These are phyloP conservation scores for Cercophora samala DNA, from an alignment of 495 filamentous ascomycete species.

Conservation along the genomic window DNA sequence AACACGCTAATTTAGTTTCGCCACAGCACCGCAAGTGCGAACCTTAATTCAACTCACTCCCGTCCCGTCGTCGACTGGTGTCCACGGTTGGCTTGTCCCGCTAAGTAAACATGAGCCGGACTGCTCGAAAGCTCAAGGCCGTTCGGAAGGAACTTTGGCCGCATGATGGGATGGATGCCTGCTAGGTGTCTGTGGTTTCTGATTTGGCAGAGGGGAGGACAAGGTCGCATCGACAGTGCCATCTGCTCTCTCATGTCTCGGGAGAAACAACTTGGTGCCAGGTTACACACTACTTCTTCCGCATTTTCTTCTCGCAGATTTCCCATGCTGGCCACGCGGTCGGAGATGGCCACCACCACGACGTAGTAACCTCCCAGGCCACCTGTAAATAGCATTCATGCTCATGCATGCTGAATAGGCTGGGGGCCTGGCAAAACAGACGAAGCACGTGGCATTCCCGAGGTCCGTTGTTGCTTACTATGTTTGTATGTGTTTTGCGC, in stretches of 20 bases:
- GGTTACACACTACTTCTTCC: background rate
- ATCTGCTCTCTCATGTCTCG: background rate
- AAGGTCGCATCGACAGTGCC: background rate
- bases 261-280: background rate
- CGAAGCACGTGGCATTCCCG: background rate
- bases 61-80: background rate
- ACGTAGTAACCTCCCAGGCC: background rate
- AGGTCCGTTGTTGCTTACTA: background rate
- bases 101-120: background rate
- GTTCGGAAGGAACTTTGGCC: background rate
- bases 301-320: background rate
- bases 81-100: background rate
- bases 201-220: background rate
- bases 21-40: conserved; percentile 20
- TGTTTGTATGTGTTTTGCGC: background rate
- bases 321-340: background rate
- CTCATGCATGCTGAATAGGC: background rate
- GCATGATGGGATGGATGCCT: background rate
- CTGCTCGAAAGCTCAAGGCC: background rate
- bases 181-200: background rate
- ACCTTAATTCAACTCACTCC: conserved; percentile 27
- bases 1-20: conserved; percentile 28
- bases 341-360: background rate
- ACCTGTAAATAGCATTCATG: background rate
- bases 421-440: background rate